A percentile compares a stretch with the other conserved stretches of the same genome.
Conservation (phyloP, 441 rosid species). For the Mallotus repandus region DNA sequence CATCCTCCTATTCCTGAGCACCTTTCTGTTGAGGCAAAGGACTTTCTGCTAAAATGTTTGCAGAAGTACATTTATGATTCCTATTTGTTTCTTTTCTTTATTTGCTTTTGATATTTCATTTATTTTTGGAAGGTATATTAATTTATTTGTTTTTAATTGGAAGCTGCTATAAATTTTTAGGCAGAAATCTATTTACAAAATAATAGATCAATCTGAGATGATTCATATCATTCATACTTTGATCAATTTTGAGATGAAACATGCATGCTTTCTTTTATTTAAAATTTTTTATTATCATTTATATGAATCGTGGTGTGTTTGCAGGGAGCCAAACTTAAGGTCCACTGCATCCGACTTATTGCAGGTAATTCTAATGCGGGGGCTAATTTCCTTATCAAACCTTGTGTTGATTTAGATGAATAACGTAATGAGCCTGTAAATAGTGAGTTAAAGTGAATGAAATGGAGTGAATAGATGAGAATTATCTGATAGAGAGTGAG, state of each 20-base stretch:
- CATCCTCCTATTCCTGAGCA: conserved; percentile 98
- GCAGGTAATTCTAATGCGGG: conserved; percentile 48
- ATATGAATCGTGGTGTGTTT: conserved; percentile 16
- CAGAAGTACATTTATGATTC: conserved; percentile 49
- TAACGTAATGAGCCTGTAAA: not conserved
- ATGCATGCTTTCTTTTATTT: not conserved
- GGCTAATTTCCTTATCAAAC: conserved; percentile 9
- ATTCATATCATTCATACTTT: too few species aligned
- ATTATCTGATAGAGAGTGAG: not conserved
- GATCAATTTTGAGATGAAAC: not conserved
- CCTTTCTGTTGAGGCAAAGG: conserved; percentile 71
- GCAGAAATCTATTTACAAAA: not conserved
- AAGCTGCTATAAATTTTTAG: conserved; percentile 13
- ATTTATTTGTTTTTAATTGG: not conserved
- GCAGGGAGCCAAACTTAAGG: conserved; percentile 85
- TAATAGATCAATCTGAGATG: not conserved
- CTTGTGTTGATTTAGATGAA: conserved; percentile 20
- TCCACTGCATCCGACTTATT: conserved; percentile 70
- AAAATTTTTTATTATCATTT: conserved; percentile 11
- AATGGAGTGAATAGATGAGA: not conserved
- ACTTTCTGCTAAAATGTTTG: conserved; percentile 81
- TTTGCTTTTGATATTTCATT: not conserved
- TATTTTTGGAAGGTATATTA: conserved; percentile 12
- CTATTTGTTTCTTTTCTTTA: not conserved
- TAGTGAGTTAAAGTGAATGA: not conserved